These are phyloP conservation scores for Chlamydomonas reinhardtii DNA, from an alignment of 163 green algal species.

Conservation along the genomic window DNA sequence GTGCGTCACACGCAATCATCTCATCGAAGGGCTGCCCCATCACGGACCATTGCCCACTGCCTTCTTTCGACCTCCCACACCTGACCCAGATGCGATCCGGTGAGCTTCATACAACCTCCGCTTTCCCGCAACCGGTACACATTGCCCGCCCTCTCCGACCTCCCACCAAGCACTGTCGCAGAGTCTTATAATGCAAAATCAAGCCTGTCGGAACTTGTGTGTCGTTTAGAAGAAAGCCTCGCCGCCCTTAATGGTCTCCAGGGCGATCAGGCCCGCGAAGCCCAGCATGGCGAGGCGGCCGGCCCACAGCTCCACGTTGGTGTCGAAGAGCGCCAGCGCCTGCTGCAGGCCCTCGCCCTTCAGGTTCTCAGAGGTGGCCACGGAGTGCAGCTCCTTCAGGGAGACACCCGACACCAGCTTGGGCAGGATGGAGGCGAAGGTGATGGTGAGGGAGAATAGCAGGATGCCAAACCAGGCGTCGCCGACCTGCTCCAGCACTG, in stretches of 20 bases:
- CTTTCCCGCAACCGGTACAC: too few relatives aligned
- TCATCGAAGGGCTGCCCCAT: too few relatives aligned
- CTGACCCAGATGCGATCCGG: too few relatives aligned
- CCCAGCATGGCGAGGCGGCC: constrained; percentile 79
- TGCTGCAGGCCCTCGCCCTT: constrained; percentile 26
- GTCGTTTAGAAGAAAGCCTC: constrained; percentile 61
- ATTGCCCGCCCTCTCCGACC: too few relatives aligned
- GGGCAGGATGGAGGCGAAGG: constrained; percentile 67
- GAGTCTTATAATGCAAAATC: too few relatives aligned
- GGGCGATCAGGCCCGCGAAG: constrained; percentile 52
- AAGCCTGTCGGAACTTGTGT: too few relatives aligned
- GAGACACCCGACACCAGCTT: constrained; percentile 71
- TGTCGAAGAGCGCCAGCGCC: constrained; percentile 73
- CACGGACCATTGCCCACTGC: too few relatives aligned
- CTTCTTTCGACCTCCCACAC: too few relatives aligned
- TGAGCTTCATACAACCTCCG: too few relatives aligned
- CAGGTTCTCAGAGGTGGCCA: constrained; percentile 60
- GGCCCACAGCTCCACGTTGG: constrained; percentile 75
- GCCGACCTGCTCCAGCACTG: constrained; percentile 66
- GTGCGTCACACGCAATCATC: too few relatives aligned
- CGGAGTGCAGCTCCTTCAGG: constrained; percentile 67
- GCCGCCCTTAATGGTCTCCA: constrained; percentile 64
- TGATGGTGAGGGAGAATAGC: constrained; percentile 61
- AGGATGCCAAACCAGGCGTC: constrained; percentile 43
- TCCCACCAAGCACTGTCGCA: too few relatives aligned